Percentiles rank a stretch among this genome's conserved stretches.
Conservation (phyloP, 2,329 filamentous ascomycete species). For the Arthrobotrys iridis region DNA sequence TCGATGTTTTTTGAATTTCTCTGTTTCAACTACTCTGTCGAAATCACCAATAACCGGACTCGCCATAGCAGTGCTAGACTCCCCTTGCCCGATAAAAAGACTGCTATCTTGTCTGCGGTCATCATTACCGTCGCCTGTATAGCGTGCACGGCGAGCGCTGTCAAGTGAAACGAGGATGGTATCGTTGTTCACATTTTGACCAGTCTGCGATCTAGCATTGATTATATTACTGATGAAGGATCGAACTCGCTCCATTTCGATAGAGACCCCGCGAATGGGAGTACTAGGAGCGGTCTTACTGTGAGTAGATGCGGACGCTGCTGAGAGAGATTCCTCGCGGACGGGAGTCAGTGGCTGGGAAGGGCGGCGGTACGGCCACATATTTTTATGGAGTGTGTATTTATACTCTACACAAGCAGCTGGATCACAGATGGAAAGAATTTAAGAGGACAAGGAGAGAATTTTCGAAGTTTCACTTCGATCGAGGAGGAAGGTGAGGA, state of each 20-base stretch:
- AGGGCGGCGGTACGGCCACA: slow-evolving; percentile 20
- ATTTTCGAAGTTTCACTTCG: too few species aligned
- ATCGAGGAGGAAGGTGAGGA: too few species aligned
- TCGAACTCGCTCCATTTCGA: slow-evolving; percentile 2
- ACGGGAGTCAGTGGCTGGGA: slow-evolving; percentile 24
- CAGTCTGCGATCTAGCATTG: background rate
- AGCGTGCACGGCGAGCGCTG: background rate
- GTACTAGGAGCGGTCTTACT: background rate
- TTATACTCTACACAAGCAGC: background rate
- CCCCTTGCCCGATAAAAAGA: background rate
- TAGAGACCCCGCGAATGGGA: background rate
- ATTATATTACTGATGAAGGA: background rate
- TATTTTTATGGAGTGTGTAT: background rate
- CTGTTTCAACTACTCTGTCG: background rate
- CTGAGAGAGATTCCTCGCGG: slow-evolving; percentile 44
- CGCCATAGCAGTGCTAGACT: slow-evolving; percentile 19
- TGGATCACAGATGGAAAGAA: background rate
- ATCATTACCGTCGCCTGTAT: background rate
- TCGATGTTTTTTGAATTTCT: background rate
- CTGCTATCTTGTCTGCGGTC: background rate
- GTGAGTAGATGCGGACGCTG: background rate
- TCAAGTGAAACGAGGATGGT: background rate
- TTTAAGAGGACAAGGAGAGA: background rate
- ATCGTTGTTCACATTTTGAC: background rate
- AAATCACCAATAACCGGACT: slow-evolving; percentile 13